A percentile compares a stretch with the other conserved stretches of the same genome.
Conservation (phyloP, 1,139 yeast species). For the Pichia sp. region DNA sequence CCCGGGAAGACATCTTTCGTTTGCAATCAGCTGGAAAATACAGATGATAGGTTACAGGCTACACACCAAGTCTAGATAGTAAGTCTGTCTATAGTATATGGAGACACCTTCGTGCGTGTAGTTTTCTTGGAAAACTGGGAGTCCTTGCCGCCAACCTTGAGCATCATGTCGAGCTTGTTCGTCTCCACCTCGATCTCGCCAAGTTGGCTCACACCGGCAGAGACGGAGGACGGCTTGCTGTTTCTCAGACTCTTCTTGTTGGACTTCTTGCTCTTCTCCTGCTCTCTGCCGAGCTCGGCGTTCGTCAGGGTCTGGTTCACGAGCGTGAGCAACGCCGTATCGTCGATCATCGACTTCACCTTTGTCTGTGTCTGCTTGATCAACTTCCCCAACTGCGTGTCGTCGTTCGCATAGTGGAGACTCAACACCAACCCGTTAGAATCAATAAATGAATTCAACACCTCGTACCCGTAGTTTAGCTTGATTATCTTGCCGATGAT, state of each 20-base stretch:
- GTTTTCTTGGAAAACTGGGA: slow-evolving; percentile 15
- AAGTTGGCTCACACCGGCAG: slow-evolving; percentile 3
- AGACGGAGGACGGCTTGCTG: slow-evolving; percentile 10
- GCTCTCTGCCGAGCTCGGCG: slow-evolving; percentile 21
- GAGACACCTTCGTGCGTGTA: slow-evolving; percentile 41
- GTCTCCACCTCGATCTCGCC: slow-evolving; percentile 26
- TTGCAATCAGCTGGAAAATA: no score
- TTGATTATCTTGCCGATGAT: slow-evolving; percentile 40
- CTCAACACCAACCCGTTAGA: slow-evolving; percentile 62
- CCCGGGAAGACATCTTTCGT: background rate
- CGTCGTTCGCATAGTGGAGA: slow-evolving; percentile 45
- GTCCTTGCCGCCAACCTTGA: slow-evolving; percentile 33
- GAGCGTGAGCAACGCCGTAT: slow-evolving; percentile 52
- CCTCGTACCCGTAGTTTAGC: slow-evolving; percentile 52
- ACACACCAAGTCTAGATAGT: slow-evolving; percentile 31
- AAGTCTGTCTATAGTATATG: slow-evolving; percentile 50
- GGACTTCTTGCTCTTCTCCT: slow-evolving; percentile 15
- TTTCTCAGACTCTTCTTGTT: slow-evolving; percentile 17
- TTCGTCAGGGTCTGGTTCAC: slow-evolving; percentile 37
- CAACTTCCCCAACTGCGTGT: slow-evolving; percentile 43
- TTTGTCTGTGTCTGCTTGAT: slow-evolving; percentile 44
- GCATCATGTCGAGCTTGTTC: slow-evolving; percentile 38
- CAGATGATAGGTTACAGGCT: no score
- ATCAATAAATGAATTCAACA: slow-evolving; percentile 62
- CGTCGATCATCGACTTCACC: slow-evolving; percentile 46